A percentile compares a stretch with the other conserved stretches of the same genome.
phyloP scores from a whole-genome alignment of 2,329 filamentous ascomycete species.

The Aspergillus pseudoterreus region DNA sequence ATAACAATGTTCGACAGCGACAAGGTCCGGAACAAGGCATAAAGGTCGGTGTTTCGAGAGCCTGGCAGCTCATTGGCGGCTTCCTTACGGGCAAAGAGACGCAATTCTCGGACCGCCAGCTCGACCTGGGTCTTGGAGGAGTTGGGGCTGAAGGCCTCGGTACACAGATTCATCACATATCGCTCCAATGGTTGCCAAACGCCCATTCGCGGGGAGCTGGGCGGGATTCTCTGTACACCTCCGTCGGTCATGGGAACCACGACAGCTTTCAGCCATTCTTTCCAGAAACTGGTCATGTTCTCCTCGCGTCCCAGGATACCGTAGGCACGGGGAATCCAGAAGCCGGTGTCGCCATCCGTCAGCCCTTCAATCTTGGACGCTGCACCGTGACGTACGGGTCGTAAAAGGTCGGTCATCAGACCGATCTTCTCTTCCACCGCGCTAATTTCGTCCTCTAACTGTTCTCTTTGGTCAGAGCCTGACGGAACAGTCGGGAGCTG shows the following conservation, averaged over 20 bases:
- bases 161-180: conserved; percentile 95
- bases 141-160: conserved; percentile 86
- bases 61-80: conserved; percentile 90
- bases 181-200: conserved; percentile 95
- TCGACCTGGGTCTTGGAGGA: conserved; percentile 96
- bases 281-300: conserved; percentile 88
- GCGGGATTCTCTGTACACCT: conserved; percentile 72
- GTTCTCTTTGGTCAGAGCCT: conserved; percentile 75
- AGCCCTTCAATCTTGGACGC: conserved; percentile 96
- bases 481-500: conserved; percentile 76
- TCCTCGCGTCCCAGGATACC: conserved; percentile 84
- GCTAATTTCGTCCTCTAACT: conserved; percentile 89
- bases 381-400: conserved; percentile 87
- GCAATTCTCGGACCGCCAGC: conserved; percentile 80
- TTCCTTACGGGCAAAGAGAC: conserved; percentile 89
- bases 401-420: conserved; percentile 92
- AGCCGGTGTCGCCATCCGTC: conserved; percentile 88
- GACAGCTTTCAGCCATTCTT: conserved; percentile 93
- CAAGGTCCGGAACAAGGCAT: conserved; percentile 83
- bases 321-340: conserved; percentile 93
- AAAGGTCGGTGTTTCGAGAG: conserved; percentile 85
- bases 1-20: conserved; percentile 90
- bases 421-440: conserved; percentile 95
- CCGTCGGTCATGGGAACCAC: conserved; percentile 96
- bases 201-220: conserved; percentile 84